phyloP scores from a whole-genome alignment of 2,329 filamentous ascomycete genomes.

The Sporothrix inflata region DNA sequence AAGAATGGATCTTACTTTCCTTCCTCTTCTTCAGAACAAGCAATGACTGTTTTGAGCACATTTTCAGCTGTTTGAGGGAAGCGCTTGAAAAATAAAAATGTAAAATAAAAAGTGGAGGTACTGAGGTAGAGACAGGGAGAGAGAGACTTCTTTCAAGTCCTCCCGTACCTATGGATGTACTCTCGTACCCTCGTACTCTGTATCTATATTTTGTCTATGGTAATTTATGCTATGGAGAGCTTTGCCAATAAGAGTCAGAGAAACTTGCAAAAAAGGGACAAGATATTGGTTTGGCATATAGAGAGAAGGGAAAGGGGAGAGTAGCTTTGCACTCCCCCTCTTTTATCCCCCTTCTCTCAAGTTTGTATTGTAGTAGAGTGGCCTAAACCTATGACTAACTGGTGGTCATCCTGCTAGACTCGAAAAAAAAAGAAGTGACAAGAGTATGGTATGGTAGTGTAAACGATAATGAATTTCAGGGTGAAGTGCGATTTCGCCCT shows the following conservation, averaged over 20 bases:
- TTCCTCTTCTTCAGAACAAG: background rate
- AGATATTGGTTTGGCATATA: background rate
- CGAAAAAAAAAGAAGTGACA: background rate
- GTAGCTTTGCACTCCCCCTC: background rate
- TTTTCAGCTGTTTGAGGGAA: background rate
- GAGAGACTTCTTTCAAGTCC: background rate
- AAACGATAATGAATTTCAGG: slow-evolving; percentile 8
- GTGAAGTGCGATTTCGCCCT: too few relatives aligned
- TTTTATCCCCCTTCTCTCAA: background rate
- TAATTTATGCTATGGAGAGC: background rate
- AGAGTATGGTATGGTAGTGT: background rate
- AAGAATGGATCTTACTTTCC: too few relatives aligned
- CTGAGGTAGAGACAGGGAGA: background rate
- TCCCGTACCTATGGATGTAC: too few relatives aligned
- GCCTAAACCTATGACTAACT: slow-evolving; percentile 1
- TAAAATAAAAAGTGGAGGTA: background rate
- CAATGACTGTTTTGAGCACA: slow-evolving; percentile 5
- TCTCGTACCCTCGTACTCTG: background rate
- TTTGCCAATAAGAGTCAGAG: background rate
- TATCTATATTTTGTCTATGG: background rate
- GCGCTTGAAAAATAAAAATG: background rate
- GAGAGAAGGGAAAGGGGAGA: background rate
- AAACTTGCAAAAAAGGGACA: background rate
- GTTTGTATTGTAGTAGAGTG: background rate
- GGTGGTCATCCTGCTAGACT: background rate